These are phyloP conservation scores for Hyphopichia fennica DNA, from an alignment of 1,139 yeast genomes.

Conservation along the genomic window DNA sequence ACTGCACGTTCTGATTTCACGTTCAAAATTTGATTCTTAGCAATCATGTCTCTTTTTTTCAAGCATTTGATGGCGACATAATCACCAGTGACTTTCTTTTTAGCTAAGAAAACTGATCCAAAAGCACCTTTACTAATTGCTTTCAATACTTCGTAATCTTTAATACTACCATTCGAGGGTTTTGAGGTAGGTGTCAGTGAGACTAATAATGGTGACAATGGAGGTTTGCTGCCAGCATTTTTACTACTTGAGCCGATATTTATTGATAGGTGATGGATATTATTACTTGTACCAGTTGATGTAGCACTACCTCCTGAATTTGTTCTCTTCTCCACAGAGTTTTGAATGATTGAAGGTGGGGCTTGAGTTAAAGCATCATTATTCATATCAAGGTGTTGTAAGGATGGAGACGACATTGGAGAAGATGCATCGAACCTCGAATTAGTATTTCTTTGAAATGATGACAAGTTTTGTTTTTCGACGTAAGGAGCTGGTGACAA, in stretches of 20 bases:
- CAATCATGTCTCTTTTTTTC: conserved; percentile 92
- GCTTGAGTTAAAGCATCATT: conserved; percentile 2
- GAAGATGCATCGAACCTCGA: conserved; percentile 26
- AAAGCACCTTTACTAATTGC: conserved; percentile 98
- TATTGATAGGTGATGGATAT: conserved; percentile 14
- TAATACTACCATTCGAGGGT: conserved; percentile 66
- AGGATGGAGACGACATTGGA: conserved; percentile 48
- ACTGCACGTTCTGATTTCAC: conserved; percentile 95
- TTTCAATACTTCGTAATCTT: conserved; percentile 85
- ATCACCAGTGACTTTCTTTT: conserved; percentile 84
- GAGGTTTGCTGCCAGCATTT: conserved; percentile 46
- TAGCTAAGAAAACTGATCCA: conserved; percentile 90
- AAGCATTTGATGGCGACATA: conserved; percentile 95
- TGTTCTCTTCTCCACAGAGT: conserved; percentile 5
- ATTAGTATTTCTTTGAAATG: conserved; percentile 52
- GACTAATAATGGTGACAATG: conserved; percentile 77
- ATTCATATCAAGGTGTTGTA: conserved; percentile 11
- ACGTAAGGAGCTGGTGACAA: conserved; percentile 54
- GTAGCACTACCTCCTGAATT: conserved; percentile 9
- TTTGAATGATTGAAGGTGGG: conserved; percentile 7
- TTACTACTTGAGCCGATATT: conserved; percentile 8
- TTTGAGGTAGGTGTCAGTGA: conserved; percentile 53
- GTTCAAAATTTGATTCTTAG: conserved; percentile 92
- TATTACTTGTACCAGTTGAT: conserved; percentile 5
- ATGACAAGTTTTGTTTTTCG: conserved; percentile 50